These are phyloP conservation scores for Clarireedia paspali DNA, from an alignment of 2,329 filamentous ascomycete genomes.

Conservation along the genomic window DNA sequence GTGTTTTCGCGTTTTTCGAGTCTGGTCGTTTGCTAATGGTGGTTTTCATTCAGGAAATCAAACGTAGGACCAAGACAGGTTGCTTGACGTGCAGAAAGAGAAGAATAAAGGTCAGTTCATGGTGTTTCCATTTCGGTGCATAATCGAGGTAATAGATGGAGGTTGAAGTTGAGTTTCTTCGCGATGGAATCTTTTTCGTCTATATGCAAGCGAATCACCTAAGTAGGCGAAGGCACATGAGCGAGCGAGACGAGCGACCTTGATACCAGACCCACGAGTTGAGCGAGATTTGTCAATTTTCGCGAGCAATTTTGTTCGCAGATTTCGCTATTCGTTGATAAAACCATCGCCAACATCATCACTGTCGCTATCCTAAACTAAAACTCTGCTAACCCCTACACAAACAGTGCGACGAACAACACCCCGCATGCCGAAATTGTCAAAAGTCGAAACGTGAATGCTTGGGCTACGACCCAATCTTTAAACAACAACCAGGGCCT, in stretches of 20 bases:
- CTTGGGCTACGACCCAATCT: constrained; percentile 79
- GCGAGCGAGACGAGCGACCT: constrained; percentile 16
- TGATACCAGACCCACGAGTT: constrained; percentile 9
- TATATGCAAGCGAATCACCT: constrained; percentile 31
- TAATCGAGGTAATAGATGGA: constrained; percentile 14
- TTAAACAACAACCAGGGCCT: constrained; percentile 62
- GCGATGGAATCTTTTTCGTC: constrained; percentile 29
- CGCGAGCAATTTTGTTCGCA: background rate
- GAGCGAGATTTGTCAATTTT: constrained; percentile 9
- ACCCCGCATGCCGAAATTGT: constrained; percentile 86
- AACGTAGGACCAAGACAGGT: constrained; percentile 67
- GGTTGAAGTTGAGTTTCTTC: constrained; percentile 23
- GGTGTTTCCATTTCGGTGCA: constrained; percentile 14
- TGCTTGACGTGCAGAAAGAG: constrained; percentile 58
- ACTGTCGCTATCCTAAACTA: background rate
- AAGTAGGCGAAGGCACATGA: constrained; percentile 31
- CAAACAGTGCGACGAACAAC: constrained; percentile 84
- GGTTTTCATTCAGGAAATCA: constrained; percentile 50
- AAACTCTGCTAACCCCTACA: constrained; percentile 11
- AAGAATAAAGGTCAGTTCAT: constrained; percentile 60
- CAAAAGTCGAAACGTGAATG: constrained; percentile 85
- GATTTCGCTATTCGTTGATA: background rate
- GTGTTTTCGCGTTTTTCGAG: constrained; percentile 4
- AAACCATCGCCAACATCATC: constrained; percentile 1
- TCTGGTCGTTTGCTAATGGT: constrained; percentile 21